Evolutionary conservation across 202 grass and related monocot species (phyloP), one percentile per base, ranked within the genome.

Genomic region (Elaeis oleifera): DNA sequence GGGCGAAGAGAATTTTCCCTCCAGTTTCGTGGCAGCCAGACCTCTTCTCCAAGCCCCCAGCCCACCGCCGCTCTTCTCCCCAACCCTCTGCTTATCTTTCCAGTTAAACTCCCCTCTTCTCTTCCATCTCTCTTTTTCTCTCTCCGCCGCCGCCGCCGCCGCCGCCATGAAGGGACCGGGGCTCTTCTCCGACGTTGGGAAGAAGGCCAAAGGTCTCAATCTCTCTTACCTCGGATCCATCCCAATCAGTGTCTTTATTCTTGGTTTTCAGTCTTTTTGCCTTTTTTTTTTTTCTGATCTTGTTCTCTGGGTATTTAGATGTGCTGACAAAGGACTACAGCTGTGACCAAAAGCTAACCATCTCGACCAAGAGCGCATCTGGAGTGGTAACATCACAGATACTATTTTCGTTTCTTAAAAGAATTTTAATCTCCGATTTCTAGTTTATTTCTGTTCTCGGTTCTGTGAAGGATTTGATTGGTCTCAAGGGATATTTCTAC

Each of bases 111-210:
- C 11, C 36, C 3, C 6, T 13, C 11, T 13, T 44, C 36, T 39
- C 8, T 11, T 44, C 36, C 36, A 2, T 13, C 9, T 9, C 36
- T 13, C 9, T 13, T 13, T 13, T 13, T 14, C 36, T 13, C 8
- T 44, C 9, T 44, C 63, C 36, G 8, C 8, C 36, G 48, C 32
- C 56, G 28, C 65, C 66, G 67, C 61, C 58, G 22, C 28, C 61
- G 58, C 74, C 77, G 22, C 75, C 79, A 72, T 65, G 68, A 87
- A 65, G 58, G 79, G 84, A 31, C 84, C 84, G 23, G 60, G 28
- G 60, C 60, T 62, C 31, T 62, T 49, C 60, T 62, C 60, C 60
- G 31, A 62, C 60, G 49, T 62, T 32, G 60, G 60, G 18, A 62
- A 49, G 60, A 62, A 62, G 15, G 60, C 60, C 15, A 62, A 62